Conservation (phyloP, 352 stramenopile species). For the Globisporangium spiculum region DNA sequence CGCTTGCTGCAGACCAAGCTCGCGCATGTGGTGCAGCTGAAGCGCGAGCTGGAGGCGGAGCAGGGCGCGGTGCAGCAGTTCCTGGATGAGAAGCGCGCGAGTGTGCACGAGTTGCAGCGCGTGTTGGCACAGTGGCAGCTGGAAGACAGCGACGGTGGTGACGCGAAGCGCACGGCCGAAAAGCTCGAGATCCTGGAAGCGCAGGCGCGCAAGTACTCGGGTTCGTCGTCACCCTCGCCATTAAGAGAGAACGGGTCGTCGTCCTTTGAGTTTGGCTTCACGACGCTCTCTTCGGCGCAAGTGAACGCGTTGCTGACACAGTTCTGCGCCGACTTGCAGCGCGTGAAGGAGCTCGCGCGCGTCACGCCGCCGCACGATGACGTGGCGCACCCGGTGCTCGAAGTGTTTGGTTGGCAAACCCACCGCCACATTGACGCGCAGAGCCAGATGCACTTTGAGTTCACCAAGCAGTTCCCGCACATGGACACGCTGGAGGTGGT, state of each 20-base stretch:
- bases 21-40: conserved; percentile 26
- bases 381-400: conserved; percentile 9
- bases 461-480: conserved; percentile 31
- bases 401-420: conserved; percentile 39
- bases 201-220: conserved; percentile 4
- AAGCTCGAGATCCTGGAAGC: conserved; percentile 34
- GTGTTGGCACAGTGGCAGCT: conserved; percentile 21
- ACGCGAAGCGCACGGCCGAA: conserved; percentile 21
- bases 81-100: conserved; percentile 18
- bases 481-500: conserved; percentile 22
- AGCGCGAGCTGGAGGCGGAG: conserved; percentile 28
- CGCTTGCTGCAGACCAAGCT: conserved; percentile 19
- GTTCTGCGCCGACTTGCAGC: conserved; percentile 24
- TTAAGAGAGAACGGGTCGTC: background rate
- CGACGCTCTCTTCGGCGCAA: conserved; percentile 14
- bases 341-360: conserved; percentile 14
- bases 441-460: conserved; percentile 43
- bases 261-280: conserved; percentile 20
- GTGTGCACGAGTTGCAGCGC: conserved; percentile 20
- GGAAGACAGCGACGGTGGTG: conserved; percentile 16
- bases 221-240: background rate
- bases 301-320: conserved; percentile 13
- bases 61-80: background rate
- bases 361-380: conserved; percentile 1
- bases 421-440: conserved; percentile 28